Base-by-base conservation (phyloP, 2,329 filamentous ascomycete species). In the Curvularia spicifera region DNA sequence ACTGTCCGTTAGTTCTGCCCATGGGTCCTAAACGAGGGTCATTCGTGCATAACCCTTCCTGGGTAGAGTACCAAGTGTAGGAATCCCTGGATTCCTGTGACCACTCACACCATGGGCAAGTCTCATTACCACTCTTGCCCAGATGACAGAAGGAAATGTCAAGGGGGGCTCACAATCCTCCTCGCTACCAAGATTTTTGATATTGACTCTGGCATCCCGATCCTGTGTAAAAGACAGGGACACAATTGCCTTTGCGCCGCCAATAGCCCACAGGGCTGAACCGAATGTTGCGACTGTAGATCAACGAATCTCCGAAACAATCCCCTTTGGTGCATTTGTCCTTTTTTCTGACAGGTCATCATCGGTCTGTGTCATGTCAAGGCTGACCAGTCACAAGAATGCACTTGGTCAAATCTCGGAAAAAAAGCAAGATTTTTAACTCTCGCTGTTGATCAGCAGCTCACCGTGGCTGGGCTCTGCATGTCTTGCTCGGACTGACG, bases 21-120 rank as follows among this genome's bases (percentile, higher is more conserved):
- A n/a, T 15, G 46, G 39, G 46, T 46, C 40, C 51, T 43, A 55
- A 43, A 47, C 8, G 26, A 54, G 37, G 13, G 45, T 28, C 56
- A 43, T 33, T 24, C 45, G 20, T 56, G 22, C 46, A 45, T 42
- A 46, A 52, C 39, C 31, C 45, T 22, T 29, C 51, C 42, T 45
- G 43, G 26, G 26, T 46, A 51, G 46, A 45, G 40, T 45, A n/a
- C 24, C 7, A 44, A 29, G 31, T 13, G 40, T 20, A 40, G 31
- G 40, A 44, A 40, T 55, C 51, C 31, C 40, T 26, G 22, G 28
- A 5, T 45, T 43, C n/a, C 13, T 15, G 18, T 51, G 45, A 35
- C 52, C 51, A 56, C 46, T 48, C 43, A 48, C 37, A 46, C 15
- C 26, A 35, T 13, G 18, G 22, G 42, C 44, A 39, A 39, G 33